Base-by-base conservation (phyloP, 2,329 filamentous ascomycete species). In the Colletotrichum tanaceti region DNA sequence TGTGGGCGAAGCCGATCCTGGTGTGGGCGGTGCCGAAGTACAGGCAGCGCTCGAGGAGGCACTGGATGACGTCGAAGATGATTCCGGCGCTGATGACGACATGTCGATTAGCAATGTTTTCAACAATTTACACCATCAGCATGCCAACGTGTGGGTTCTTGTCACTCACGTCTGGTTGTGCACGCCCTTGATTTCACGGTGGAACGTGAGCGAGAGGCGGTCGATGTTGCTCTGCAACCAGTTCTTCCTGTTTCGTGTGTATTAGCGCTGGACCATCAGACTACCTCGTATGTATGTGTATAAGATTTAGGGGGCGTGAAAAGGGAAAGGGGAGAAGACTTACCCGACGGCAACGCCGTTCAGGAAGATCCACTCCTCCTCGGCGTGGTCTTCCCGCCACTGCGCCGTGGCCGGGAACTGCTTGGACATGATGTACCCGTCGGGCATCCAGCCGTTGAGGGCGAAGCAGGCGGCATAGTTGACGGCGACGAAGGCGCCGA, bases 21-120 rank as follows among this genome's bases (percentile, higher is more conserved):
- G 91, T 84, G 74, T 94, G 91, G 10, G 80, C 77, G 0, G 91
- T 95, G 1, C 90, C 89, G 74, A 93, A 94, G 65, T 83, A 84
- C 72, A 94, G 89, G 76, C 90, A 90, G 46, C 93, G 87, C 77
- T 96, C 91, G 68, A 94, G 82, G 14, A 95, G 81, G 72, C 92
- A 94, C 78, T 95, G 90, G 28, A 94, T 77, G 1, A 94, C 82
- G 73, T 96, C 93, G 72, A 94, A 93, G n/a, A 94, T 76, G 57
- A 94, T 86, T 2, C 93, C 93, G 20, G 58, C 58, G 11, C 58
- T 60, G n/a, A n/a, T n/a, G n/a, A n/a, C n/a, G n/a, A n/a, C n/a
- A n/a, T n/a, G n/a, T n/a, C n/a, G n/a, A n/a, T n/a, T n/a, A n/a
- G n/a, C n/a, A n/a, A n/a, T n/a, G n/a, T n/a, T n/a, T n/a, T n/a